Conservation (phyloP, 2,329 filamentous ascomycete species). For the Colletotrichum sp. region DNA sequence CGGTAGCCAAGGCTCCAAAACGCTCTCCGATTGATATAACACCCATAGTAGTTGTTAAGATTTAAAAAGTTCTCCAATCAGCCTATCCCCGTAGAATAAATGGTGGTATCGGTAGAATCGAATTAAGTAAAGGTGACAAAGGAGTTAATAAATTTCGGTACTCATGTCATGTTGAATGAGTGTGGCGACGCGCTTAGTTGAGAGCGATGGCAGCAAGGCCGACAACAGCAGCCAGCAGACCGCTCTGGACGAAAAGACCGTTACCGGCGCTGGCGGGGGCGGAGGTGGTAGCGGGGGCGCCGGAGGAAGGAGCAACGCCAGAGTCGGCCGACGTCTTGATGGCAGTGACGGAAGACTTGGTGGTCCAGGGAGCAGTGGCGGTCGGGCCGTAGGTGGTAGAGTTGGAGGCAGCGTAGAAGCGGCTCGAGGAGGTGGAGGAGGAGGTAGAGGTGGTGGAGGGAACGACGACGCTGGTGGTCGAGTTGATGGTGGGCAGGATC, state of each 20-base stretch:
- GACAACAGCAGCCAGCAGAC: slow-evolving; percentile 43
- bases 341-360: slow-evolving; percentile 25
- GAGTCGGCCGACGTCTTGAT: slow-evolving; percentile 18
- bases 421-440: slow-evolving; percentile 11
- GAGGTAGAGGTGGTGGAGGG: slow-evolving; percentile 7
- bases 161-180: slow-evolving; percentile 27
- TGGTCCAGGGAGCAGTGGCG: slow-evolving; percentile 26
- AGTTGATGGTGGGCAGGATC: slow-evolving; percentile 17
- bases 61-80: slow-evolving; percentile 27
- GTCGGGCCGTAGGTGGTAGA: slow-evolving; percentile 32
- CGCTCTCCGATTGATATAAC: neutral
- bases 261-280: slow-evolving; percentile 34
- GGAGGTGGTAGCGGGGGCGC: slow-evolving; percentile 27
- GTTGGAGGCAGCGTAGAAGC: slow-evolving; percentile 37
- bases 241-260: slow-evolving; percentile 41
- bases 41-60: neutral
- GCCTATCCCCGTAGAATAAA: slow-evolving; percentile 28
- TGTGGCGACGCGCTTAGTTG: slow-evolving; percentile 17
- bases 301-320: slow-evolving; percentile 11
- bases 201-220: slow-evolving; percentile 42
- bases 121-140: slow-evolving; percentile 19
- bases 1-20: slow-evolving; percentile 15
- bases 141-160: neutral
- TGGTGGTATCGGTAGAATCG: slow-evolving; percentile 21
- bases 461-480: slow-evolving; percentile 24